Percentiles rank a stretch among this genome's conserved stretches.
These are phyloP conservation scores for Starmerella vaccinii DNA, from an alignment of 805 yeast genomes.

Conservation along the genomic window DNA sequence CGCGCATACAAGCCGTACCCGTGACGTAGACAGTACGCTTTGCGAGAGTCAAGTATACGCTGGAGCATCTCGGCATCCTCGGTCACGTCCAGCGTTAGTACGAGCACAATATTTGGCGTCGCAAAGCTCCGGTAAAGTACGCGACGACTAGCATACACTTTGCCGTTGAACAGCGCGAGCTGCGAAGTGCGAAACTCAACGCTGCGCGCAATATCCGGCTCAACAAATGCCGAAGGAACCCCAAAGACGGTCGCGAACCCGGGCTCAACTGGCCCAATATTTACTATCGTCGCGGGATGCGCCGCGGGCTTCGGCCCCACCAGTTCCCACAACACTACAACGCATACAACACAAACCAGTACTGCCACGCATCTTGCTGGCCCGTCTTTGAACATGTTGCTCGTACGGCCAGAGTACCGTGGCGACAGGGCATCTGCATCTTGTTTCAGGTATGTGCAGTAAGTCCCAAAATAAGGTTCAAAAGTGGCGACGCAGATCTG, in stretches of 20 bases:
- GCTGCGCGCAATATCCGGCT: slow-evolving; percentile 25
- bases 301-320: background rate
- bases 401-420: background rate
- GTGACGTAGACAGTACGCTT: slow-evolving; percentile 67
- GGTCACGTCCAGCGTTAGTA: slow-evolving; percentile 69
- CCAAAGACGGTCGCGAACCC: slow-evolving; percentile 2
- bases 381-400: background rate
- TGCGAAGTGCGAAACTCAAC: slow-evolving; percentile 27
- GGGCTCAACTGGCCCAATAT: background rate
- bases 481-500: background rate
- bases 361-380: background rate
- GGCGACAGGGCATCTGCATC: background rate
- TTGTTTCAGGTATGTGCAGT: background rate
- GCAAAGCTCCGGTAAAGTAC: slow-evolving; percentile 16
- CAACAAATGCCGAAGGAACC: slow-evolving; percentile 18
- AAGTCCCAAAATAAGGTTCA: background rate
- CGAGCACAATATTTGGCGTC: slow-evolving; percentile 44
- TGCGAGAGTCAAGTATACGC: slow-evolving; percentile 65
- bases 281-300: background rate
- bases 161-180: slow-evolving; percentile 23
- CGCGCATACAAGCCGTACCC: slow-evolving; percentile 68
- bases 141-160: slow-evolving; percentile 22
- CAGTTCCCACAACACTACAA: background rate
- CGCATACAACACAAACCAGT: background rate
- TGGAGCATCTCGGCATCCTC: slow-evolving; percentile 49